phyloP scores from a whole-genome alignment of 805 yeast genomes.

The Phaffomyces thermotolerans region DNA sequence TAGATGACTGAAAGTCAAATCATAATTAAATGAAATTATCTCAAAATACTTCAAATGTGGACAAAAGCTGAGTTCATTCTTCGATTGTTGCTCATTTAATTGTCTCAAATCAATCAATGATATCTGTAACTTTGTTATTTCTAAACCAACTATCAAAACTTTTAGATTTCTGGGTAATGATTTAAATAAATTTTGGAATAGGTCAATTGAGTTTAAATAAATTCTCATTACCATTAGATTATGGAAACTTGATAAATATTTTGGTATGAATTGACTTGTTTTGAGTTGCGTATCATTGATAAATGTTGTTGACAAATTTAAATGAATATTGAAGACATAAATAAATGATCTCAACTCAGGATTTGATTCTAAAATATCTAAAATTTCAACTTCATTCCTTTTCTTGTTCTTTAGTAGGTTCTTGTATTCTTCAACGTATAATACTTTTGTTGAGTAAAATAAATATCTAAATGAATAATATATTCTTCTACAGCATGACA shows the following conservation, averaged over 20 bases:
- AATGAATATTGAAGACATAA: conserved; percentile 4
- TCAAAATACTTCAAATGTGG: conserved; percentile 8
- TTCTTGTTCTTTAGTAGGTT: not conserved
- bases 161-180: conserved; percentile 6
- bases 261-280: conserved; percentile 1
- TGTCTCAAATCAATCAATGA: not conserved
- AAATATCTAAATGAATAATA: conserved; percentile 7
- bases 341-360: not conserved
- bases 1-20: conserved; percentile 1
- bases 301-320: conserved; percentile 2
- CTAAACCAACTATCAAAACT: conserved; percentile 7
- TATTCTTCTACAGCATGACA: conserved; percentile 8
- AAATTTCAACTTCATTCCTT: not conserved
- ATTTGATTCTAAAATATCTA: not conserved
- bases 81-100: not conserved
- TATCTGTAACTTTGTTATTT: conserved; percentile 5
- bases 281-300: not conserved
- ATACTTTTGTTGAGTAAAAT: conserved; percentile 9
- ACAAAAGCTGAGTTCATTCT: not conserved
- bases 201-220: conserved; percentile 4
- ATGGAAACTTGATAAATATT: not conserved
- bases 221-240: conserved; percentile 6
- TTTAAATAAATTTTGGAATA: conserved; percentile 1
- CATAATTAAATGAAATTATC: conserved; percentile 4
- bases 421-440: conserved; percentile 5